Evolutionary conservation across 108 stramenopile species (phyloP), one percentile per base, ranked within the genome.

Genomic region (Conticribra guillardii): DNA sequence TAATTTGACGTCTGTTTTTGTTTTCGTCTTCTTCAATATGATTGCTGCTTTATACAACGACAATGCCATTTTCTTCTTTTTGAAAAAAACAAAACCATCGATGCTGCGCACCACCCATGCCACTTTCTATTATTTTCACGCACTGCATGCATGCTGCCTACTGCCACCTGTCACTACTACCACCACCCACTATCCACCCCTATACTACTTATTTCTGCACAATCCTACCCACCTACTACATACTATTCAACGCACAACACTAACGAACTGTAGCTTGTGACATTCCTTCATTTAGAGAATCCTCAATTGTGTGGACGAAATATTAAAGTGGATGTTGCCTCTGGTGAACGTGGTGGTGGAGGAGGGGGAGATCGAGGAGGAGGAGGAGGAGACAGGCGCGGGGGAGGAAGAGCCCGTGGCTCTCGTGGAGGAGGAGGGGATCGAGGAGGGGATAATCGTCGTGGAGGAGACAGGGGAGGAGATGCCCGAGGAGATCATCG

Each of bases 261-360:
- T n/a, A n/a, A 2, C 21, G 16, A 0, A 23, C 4, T 15, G 8
- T 48, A 75, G 74, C 59, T 75, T 8, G 24, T 75, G 33, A 50
- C 50, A 22, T 79, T 79, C 23, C 33, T 79, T 46, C 33, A 60
- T 32, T 11, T 79, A 19, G 17, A 21, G 46, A 55, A 67, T 60
- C 70, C 52, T 46, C 64, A 79, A 67, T 54, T 79, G 16, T 47
- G 48, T 37, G 87, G 88, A 31, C 84, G 90, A 29, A 81, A 67
- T 34, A 74, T 92, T 60, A 87, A 92, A 62, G 60, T 92, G 34
- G 85, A 92, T 75, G 74, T 85, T 17, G 88, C 90, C 15, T 65
- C 67, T 19, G 64, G 62, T 15, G 45, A 45, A 26, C 59, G 60
- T 31, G 34, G 59, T 18, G 53, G 64, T 16, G 26, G 44, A 15